Conservation (phyloP, 164 flowering plant genomes). For the Paratinospora sagittata region DNA sequence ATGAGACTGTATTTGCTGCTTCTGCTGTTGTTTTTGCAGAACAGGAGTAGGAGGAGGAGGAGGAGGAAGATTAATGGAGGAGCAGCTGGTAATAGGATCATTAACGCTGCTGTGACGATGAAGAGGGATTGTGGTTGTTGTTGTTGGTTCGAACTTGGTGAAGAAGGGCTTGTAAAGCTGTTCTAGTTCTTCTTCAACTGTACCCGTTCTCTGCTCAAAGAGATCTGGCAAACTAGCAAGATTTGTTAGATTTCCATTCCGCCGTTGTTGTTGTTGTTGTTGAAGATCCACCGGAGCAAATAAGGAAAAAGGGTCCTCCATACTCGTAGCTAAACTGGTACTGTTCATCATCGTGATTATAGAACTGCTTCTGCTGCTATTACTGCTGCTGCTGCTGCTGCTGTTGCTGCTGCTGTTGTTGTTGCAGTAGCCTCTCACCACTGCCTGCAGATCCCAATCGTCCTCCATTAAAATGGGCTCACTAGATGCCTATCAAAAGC, state of each 20-base stretch:
- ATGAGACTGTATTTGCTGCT: constrained; percentile 7
- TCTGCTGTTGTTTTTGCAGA: constrained; percentile 19
- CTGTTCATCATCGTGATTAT: no score
- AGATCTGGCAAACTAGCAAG: constrained; percentile 32
- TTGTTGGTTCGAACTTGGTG: constrained; percentile 24
- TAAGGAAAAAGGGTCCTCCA: constrained; percentile 15
- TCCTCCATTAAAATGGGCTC: constrained; percentile 39
- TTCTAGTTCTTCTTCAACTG: constrained; percentile 56
- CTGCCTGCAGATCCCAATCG: constrained; percentile 95
- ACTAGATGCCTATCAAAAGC: not conserved
- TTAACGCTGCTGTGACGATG: no score
- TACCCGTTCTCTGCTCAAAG: constrained; percentile 21
- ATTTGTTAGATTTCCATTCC: no score
- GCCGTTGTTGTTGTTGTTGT: constrained; percentile 3
- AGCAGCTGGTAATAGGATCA: no score
- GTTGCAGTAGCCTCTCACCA: constrained; percentile 74
- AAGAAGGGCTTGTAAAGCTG: constrained; percentile 67
- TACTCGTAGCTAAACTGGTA: constrained; percentile 15
- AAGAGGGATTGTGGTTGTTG: no score
- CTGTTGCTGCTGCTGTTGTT: constrained; percentile 20
- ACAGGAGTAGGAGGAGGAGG: no score
- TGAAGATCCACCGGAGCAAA: constrained; percentile 15
- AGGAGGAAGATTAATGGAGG: constrained; percentile 18
- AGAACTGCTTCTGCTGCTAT: no score
- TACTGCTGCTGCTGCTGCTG: no score